Conservation (phyloP, 2,329 filamentous ascomycete species). For the Ceratocystis eucalypticola region DNA sequence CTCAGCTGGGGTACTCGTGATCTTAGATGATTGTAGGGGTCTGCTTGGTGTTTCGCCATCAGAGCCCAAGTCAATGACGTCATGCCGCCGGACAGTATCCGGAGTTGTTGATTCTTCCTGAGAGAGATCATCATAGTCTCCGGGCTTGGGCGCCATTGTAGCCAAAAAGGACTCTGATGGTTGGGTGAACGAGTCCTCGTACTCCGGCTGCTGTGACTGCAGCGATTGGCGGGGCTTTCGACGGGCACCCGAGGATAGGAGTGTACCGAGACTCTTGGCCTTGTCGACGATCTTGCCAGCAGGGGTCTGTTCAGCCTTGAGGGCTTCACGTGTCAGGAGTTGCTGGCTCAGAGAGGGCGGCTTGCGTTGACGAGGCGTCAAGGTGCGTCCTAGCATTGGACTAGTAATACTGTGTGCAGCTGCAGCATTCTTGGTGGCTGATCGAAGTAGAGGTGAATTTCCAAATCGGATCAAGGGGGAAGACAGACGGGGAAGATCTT, state of each 20-base stretch:
- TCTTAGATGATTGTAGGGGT: background rate
- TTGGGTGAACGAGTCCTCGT: slow-evolving; percentile 2
- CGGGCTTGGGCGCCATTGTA: background rate
- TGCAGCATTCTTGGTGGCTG: slow-evolving; percentile 14
- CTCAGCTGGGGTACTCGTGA: background rate
- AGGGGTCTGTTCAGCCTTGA: slow-evolving; percentile 20
- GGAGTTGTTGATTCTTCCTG: slow-evolving; percentile 13
- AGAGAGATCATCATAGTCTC: background rate
- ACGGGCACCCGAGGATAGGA: slow-evolving; percentile 15
- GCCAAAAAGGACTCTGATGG: slow-evolving; percentile 5
- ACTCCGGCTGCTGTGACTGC: background rate
- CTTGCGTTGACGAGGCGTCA: slow-evolving; percentile 29
- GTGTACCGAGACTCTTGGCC: background rate
- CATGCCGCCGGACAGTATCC: background rate
- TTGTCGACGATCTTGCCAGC: background rate
- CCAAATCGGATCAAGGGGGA: slow-evolving; percentile 13
- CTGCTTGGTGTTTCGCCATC: background rate
- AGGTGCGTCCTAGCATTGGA: slow-evolving; percentile 20
- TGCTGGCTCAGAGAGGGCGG: slow-evolving; percentile 26
- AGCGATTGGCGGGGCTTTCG: slow-evolving; percentile 10
- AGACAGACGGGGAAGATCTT: slow-evolving; percentile 1
- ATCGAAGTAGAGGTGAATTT: slow-evolving; percentile 13
- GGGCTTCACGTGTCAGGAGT: slow-evolving; percentile 26
- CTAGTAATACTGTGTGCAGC: slow-evolving; percentile 10
- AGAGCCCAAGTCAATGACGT: background rate